Percentiles rank a stretch among this genome's conserved stretches.
phyloP scores from a whole-genome alignment of 352 stramenopile genomes.

The Pythium vanterpoolii region DNA sequence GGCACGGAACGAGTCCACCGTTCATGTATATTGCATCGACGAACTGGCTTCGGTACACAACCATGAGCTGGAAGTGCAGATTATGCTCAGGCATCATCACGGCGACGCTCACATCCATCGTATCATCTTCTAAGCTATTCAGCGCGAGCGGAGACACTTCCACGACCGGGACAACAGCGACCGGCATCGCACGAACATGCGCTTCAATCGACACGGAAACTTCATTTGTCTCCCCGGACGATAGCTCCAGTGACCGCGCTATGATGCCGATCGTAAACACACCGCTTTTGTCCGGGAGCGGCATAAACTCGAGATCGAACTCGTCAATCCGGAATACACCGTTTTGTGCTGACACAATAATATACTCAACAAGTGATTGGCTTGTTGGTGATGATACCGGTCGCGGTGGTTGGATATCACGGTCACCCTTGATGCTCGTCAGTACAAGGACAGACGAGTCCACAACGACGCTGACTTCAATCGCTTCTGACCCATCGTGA shows the following conservation, averaged over 20 bases:
- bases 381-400: neutral
- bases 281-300: conserved; percentile 13
- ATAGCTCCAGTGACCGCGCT: conserved; percentile 10
- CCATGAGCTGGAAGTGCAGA: conserved; percentile 8
- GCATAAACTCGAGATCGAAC: conserved; percentile 14
- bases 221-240: neutral
- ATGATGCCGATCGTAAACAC: conserved; percentile 2
- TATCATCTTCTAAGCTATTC: conserved; percentile 2
- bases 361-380: neutral
- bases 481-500: conserved; percentile 42
- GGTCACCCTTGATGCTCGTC: neutral
- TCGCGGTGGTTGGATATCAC: neutral
- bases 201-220: neutral
- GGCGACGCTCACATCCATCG: neutral
- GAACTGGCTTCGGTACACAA: conserved; percentile 9
- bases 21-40: neutral
- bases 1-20: neutral
- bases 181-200: conserved; percentile 3
- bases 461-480: conserved; percentile 28
- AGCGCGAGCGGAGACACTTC: neutral
- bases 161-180: neutral
- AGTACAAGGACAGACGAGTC: conserved; percentile 1
- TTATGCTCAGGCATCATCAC: neutral
- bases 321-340: neutral
- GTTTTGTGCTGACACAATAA: neutral